Evolutionary conservation across 768 basidiomycete genomes (phyloP).

Genomic region (Pholiota microspora): DNA sequence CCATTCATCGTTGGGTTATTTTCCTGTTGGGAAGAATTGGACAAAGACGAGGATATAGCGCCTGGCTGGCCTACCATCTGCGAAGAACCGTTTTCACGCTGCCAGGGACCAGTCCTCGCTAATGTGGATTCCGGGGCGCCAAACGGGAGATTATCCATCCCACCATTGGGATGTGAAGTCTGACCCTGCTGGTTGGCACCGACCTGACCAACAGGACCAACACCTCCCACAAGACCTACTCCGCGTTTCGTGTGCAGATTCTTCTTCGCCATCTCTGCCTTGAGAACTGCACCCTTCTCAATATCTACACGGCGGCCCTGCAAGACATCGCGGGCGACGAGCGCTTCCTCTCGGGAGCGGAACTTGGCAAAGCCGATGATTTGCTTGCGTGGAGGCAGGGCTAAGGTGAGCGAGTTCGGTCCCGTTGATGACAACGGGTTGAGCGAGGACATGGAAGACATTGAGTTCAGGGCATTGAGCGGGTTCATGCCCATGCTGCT

Average conservation of each 20-base stretch:
- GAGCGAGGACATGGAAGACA: background rate
- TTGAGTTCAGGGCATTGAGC: slow-evolving; percentile 1
- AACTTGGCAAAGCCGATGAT: slow-evolving; percentile 99
- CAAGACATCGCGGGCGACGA: slow-evolving; percentile 82
- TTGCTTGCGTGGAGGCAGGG: slow-evolving; percentile 78
- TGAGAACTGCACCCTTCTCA: slow-evolving; percentile 89
- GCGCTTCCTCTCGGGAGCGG: slow-evolving; percentile 79
- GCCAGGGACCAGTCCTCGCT: background rate
- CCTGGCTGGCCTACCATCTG: background rate
- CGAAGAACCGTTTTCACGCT: slow-evolving; percentile 2
- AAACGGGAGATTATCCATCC: background rate
- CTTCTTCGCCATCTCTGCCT: slow-evolving; percentile 99
- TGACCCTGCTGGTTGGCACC: slow-evolving; percentile 8
- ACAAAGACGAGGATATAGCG: background rate
- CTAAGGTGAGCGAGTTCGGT: slow-evolving; percentile 26
- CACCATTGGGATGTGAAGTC: background rate
- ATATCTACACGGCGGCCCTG: slow-evolving; percentile 91
- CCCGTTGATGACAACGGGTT: background rate
- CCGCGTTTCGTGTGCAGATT: slow-evolving; percentile 95
- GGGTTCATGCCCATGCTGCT: slow-evolving; percentile 19
- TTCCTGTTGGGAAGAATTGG: background rate
- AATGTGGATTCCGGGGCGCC: background rate
- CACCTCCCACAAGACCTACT: slow-evolving; percentile 57
- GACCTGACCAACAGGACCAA: slow-evolving; percentile 52
- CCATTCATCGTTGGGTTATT: background rate